These are phyloP conservation scores for Nigrospora oryzae DNA, from an alignment of 2,329 filamentous ascomycete species.

Conservation along the genomic window DNA sequence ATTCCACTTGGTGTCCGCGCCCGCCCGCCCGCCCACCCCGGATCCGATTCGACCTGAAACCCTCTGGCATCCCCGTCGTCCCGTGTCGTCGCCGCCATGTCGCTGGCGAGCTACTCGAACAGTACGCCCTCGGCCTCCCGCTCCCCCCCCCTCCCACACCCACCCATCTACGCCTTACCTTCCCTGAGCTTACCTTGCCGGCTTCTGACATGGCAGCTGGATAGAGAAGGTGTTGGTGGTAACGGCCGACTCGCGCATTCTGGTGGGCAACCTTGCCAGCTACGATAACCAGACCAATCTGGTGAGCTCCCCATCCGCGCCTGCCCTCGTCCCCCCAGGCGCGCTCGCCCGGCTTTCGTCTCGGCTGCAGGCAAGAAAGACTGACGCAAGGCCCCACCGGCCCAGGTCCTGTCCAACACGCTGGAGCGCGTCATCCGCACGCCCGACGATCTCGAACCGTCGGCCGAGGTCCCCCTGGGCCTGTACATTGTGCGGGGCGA, in stretches of 20 bases:
- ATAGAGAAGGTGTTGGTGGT: conserved; percentile 86
- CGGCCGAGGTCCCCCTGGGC: conserved; percentile 72
- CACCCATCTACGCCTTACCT: not conserved
- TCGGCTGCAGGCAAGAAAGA: no score
- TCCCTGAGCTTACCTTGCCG: conserved; percentile 8
- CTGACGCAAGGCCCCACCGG: not conserved
- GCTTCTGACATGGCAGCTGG: conserved; percentile 18
- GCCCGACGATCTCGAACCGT: conserved; percentile 73
- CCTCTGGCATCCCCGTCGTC: no score
- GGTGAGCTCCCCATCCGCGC: conserved; percentile 27
- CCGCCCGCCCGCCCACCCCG: no score
- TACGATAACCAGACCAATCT: conserved; percentile 92
- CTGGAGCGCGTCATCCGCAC: conserved; percentile 86
- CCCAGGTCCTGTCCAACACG: conserved; percentile 68
- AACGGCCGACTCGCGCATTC: conserved; percentile 83
- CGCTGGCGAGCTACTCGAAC: conserved; percentile 14
- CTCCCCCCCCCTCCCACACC: not conserved
- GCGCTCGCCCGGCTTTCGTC: no score
- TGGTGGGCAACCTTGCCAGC: conserved; percentile 73
- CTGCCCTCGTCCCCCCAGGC: not conserved
- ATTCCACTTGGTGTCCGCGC: no score
- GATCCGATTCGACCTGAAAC: no score
- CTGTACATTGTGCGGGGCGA: conserved; percentile 90
- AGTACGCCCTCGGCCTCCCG: conserved; percentile 11
- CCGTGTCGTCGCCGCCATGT: not conserved